Base-by-base conservation (phyloP, 2,329 filamentous ascomycete species). In the Microthyrium microscopicum region DNA sequence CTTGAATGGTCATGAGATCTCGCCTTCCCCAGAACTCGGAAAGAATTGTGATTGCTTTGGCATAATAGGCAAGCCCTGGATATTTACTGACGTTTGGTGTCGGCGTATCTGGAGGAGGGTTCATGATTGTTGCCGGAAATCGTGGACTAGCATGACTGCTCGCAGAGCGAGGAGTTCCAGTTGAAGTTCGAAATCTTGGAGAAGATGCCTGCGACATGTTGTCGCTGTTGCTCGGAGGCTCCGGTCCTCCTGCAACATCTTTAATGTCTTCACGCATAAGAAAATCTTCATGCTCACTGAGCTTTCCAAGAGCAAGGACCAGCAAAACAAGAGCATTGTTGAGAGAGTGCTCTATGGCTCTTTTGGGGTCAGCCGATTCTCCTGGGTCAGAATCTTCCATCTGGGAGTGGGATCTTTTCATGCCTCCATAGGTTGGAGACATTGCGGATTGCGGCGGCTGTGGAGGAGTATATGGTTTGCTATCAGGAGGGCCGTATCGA, bases 61-160 rank as follows among this genome's bases (percentile, higher is more conserved):
- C 79, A 51, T 85, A 94, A 50, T 94, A 94, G 20, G 84, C 78
- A 37, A 95, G 60, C 0, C 89, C 89, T 1, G 89, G 87, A 39
- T 94, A 79, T 5, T 79, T 68, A 46, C 95, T 84, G 32, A 89
- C 65, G 48, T 92, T 93, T 44, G 68, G 64, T 34, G 54, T 51
- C 16, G 6, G 9, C 6, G 6, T 5, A 22, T 32, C 9, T 32
- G 29, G 20, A 20, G 15, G 22, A 22, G 29, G 9, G 9, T 9
- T 29, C 22, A 25, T 25, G 22, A 9, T 25, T 12, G 12, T 25
- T 12, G 22, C 12, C 22, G 26, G 8, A 8, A 8, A 15, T 15
- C 26, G 26, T 29, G 15, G 26, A 15, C 11, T 11, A 29, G 8
- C 17, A 8, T 29, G 26, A 8, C 15, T 29, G 8, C 7, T 12